Evolutionary conservation across 2,329 filamentous ascomycete species (phyloP), one percentile per base, ranked within the genome.

Genomic region (Pestalotiopsis sp.): DNA sequence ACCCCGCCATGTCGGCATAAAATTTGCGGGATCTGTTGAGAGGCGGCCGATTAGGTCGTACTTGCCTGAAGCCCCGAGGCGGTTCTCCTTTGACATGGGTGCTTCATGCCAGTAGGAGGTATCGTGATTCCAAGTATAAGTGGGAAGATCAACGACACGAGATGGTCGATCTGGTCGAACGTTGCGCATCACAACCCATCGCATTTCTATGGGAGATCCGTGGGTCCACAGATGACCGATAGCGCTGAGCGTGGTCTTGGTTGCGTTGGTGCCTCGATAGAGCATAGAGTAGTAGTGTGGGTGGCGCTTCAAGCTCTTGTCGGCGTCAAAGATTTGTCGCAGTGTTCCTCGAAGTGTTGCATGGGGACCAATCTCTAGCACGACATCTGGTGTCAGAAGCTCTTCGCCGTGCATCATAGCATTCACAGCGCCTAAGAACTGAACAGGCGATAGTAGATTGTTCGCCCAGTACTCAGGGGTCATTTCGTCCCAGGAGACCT

Each of bases 81-180:
- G 81, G 61, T 81, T 81, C 12, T 82, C 78, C 14, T 76, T 73
- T 23, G 83, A 84, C 2, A 85, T 73, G 56, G 84, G 82, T 1
- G 84, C 84, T 69, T 89, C 86, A 69, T 86, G 82, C 86, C 87
- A 89, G 73, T 87, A 87, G 1, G 74, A 77, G 31, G 81, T 85
- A 31, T 78, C 76, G 69, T 88, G 86, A 38, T 88, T 86, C 86
- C 87, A 89, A 2, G 84, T 81, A 69, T 89, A 89, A 0, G 81
- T 79, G 2, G 87, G 87, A 39, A 89, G 74, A 68, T 84, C 81
- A 1, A 78, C 72, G 3, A 88, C 76, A 23, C 81, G 68, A 65
- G 74, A 72, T 4, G 72, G 72, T 7, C 45, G 65, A 4, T 20
- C 31, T 4, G n/a, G 39, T 27, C 71, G 70, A 4, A 68, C 23